Evolutionary conservation across 805 yeast species (phyloP).

Genomic region (Yarrowia phangngaensis): DNA sequence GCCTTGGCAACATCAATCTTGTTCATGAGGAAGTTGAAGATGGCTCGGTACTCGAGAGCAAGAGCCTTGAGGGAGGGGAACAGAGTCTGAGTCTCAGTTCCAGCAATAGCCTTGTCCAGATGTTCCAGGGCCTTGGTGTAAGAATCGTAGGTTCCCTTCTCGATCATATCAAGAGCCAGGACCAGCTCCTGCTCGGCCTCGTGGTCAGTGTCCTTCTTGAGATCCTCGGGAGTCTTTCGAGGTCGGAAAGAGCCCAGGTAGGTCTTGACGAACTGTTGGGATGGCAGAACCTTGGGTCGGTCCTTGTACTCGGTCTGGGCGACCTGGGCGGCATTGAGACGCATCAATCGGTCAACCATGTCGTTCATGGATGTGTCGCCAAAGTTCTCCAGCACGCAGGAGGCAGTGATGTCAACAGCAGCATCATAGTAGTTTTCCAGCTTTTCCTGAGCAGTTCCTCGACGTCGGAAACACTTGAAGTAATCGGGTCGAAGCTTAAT

Average conservation of each 20-base stretch:
- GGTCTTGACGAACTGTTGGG: conserved; percentile 69
- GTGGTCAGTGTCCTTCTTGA: conserved; percentile 49
- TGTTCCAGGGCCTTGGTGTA: conserved; percentile 59
- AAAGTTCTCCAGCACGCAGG: conserved; percentile 80
- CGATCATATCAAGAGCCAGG: conserved; percentile 59
- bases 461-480: conserved; percentile 84
- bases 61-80: conserved; percentile 44
- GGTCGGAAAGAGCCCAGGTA: conserved; percentile 80
- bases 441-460: conserved; percentile 88
- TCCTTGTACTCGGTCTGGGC: conserved; percentile 57
- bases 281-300: conserved; percentile 60
- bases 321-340: conserved; percentile 69
- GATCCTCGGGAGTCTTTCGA: conserved; percentile 50
- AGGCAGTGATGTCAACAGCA: conserved; percentile 84
- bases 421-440: conserved; percentile 77
- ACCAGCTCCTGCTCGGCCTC: conserved; percentile 62
- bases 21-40: conserved; percentile 76
- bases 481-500: conserved; percentile 83
- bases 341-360: conserved; percentile 81
- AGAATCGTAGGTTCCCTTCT: conserved; percentile 49
- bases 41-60: conserved; percentile 80
- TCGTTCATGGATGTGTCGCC: conserved; percentile 72
- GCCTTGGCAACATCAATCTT: conserved; percentile 62
- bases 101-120: conserved; percentile 37
- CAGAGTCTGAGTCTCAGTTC: conserved; percentile 38